phyloP scores from a whole-genome alignment of 2,329 filamentous ascomycete species.

The Pestalotiopsis sp. region DNA sequence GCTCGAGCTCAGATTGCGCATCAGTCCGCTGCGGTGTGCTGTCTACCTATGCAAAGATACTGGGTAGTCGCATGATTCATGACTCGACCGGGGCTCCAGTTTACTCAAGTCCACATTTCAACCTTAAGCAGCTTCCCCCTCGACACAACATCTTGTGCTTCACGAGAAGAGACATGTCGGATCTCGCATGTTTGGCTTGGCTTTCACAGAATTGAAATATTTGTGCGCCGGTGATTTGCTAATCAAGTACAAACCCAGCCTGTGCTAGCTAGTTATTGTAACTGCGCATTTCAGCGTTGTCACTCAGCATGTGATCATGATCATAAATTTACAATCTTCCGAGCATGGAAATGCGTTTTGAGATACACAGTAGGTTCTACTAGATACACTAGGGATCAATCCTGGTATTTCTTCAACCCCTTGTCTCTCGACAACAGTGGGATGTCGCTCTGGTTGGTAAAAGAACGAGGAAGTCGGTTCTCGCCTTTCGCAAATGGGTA shows the following conservation, averaged over 20 bases:
- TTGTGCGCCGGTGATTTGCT: no score
- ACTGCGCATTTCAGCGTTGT: no score
- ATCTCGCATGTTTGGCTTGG: neutral
- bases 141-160: no score
- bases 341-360: no score
- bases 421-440: neutral
- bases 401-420: neutral
- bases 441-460: neutral
- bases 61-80: neutral
- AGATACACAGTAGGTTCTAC: no score
- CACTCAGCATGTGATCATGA: no score
- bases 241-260: no score
- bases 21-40: neutral
- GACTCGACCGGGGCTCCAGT: neutral
- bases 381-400: neutral
- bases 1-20: neutral
- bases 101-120: no score
- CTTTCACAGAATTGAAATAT: neutral
- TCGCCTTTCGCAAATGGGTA: slow-evolving; percentile 61
- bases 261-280: no score
- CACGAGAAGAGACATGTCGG: neutral
- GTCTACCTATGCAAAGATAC: neutral
- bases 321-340: no score
- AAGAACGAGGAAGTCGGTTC: slow-evolving; percentile 58
- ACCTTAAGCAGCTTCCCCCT: no score